Evolutionary conservation across 768 basidiomycete genomes (phyloP).

Genomic region (Leccinum variicolor): DNA sequence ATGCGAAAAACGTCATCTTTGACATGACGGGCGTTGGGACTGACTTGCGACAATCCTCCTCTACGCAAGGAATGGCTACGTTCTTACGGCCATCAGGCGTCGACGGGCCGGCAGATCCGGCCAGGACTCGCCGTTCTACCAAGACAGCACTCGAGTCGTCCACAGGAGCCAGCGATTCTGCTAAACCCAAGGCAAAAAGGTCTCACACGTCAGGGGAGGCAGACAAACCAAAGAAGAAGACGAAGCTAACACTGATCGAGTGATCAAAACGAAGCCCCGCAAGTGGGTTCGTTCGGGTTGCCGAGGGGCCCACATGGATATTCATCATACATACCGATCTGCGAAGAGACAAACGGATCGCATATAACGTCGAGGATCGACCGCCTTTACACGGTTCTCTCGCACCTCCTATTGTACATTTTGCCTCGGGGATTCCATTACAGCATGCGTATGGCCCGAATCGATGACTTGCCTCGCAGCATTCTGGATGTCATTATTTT

Average conservation of each 20-base stretch:
- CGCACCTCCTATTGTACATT: conserved; percentile 6
- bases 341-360: conserved; percentile 9
- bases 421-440: conserved; percentile 18
- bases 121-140: conserved; percentile 6
- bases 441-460: conserved; percentile 17
- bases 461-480: conserved; percentile 12
- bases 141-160: conserved; percentile 5
- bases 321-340: conserved; percentile 18
- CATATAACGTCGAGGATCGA: conserved; percentile 20
- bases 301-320: conserved; percentile 9
- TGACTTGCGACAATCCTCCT: conserved; percentile 40
- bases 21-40: conserved; percentile 47
- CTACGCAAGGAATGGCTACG: conserved; percentile 3
- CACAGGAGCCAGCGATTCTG: conserved; percentile 2
- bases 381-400: conserved; percentile 6
- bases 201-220: conserved; percentile 19
- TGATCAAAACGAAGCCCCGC: conserved; percentile 15
- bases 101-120: conserved; percentile 14
- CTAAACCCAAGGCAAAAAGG: conserved; percentile 20
- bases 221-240: conserved; percentile 24
- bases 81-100: conserved; percentile 25
- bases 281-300: conserved; percentile 17
- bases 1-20: conserved; percentile 44
- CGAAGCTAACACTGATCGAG: conserved; percentile 21
- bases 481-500: conserved; percentile 19